Conservation (phyloP, 495 filamentous ascomycete genomes). For the Penicillium bovifimosum region DNA sequence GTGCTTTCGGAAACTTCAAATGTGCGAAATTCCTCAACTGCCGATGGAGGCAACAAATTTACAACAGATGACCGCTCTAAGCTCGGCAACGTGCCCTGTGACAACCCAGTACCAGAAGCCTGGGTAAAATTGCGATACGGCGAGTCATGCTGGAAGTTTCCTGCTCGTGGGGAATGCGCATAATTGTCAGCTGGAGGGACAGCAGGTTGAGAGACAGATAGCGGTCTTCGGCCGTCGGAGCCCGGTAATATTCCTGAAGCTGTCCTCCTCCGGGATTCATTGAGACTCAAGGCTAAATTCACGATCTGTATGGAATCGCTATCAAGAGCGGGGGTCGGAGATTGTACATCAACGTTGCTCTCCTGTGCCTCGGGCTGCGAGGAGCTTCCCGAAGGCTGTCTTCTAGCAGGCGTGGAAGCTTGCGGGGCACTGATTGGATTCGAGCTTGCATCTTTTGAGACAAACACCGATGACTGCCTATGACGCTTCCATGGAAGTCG, state of each 20-base stretch:
- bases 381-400: constrained; percentile 7
- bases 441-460: constrained; percentile 6
- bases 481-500: constrained; percentile 37
- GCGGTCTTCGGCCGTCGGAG: constrained; percentile 39
- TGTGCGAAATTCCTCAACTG: constrained; percentile 26
- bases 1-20: constrained; percentile 75
- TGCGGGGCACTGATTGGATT: constrained; percentile 5
- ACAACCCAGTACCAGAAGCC: constrained; percentile 8
- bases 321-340: constrained; percentile 44
- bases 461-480: constrained; percentile 22
- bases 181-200: constrained; percentile 15
- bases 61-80: constrained; percentile 23
- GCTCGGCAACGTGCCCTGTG: constrained; percentile 1
- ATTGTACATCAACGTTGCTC: constrained; percentile 1
- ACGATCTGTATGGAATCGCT: constrained; percentile 81
- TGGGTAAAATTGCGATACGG: constrained; percentile 18
- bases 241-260: constrained; percentile 46
- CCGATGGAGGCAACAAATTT: constrained; percentile 29
- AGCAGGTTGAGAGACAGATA: constrained; percentile 35
- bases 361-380: constrained; percentile 8
- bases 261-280: constrained; percentile 67
- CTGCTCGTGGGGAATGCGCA: constrained; percentile 10
- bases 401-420: constrained; percentile 6
- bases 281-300: constrained; percentile 81
- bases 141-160: constrained; percentile 11